A percentile compares a stretch with the other conserved stretches of the same genome.
These are phyloP conservation scores for Colletotrichum tropicicola DNA, from an alignment of 2,329 filamentous ascomycete species.

Conservation along the genomic window DNA sequence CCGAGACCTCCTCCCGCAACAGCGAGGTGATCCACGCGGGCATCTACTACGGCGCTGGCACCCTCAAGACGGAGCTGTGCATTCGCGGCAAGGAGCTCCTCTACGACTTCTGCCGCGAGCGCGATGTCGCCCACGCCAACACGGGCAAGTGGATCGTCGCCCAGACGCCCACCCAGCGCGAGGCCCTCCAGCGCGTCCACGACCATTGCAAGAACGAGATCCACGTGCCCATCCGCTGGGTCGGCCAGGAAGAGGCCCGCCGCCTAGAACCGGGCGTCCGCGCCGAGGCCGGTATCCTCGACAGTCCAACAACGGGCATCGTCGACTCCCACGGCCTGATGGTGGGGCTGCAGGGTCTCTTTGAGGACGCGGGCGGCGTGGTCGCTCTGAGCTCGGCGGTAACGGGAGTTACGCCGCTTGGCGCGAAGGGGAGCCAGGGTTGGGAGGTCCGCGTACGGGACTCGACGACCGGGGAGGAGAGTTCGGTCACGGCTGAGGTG, in stretches of 20 bases:
- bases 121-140: constrained; percentile 75
- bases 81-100: constrained; percentile 79
- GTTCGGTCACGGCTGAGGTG: constrained; percentile 75
- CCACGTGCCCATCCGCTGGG: constrained; percentile 77
- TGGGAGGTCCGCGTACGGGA: constrained; percentile 74
- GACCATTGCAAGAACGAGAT: constrained; percentile 48
- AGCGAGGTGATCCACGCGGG: constrained; percentile 97
- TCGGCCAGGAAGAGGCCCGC: constrained; percentile 69
- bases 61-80: constrained; percentile 87
- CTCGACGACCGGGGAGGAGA: constrained; percentile 53
- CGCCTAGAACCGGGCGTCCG: constrained; percentile 78
- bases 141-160: constrained; percentile 96
- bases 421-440: constrained; percentile 60
- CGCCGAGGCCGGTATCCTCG: constrained; percentile 78
- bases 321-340: constrained; percentile 88
- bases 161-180: constrained; percentile 76
- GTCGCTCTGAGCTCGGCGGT: constrained; percentile 77
- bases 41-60: constrained; percentile 82
- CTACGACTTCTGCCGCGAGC: constrained; percentile 77
- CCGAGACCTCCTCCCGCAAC: constrained; percentile 89
- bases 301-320: constrained; percentile 88
- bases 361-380: constrained; percentile 81
- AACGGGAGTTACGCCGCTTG: constrained; percentile 61
- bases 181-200: constrained; percentile 64
- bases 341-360: constrained; percentile 78